Base-by-base conservation (phyloP, 2,329 filamentous ascomycete genomes). In the Alternaria gansuensis region DNA sequence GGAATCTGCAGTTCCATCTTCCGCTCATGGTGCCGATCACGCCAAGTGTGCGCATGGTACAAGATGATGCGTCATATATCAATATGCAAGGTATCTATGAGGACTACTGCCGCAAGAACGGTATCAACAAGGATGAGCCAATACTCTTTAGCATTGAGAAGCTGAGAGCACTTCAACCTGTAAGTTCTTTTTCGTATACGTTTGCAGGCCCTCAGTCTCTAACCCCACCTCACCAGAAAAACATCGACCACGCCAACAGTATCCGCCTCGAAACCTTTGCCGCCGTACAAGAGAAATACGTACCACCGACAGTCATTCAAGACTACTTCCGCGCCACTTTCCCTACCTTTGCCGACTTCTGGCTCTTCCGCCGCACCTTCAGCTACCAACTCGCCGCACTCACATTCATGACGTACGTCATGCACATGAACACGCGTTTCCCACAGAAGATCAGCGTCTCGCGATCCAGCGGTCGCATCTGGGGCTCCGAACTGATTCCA, bases 401-500 rank as follows among this genome's bases (percentile, higher is more conserved):
- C 64, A 97, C 95, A 1, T 99, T 99, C 81, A 97, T 99, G 90
- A 98, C 95, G 4, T 99, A 98, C 75, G 90, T 97, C 59, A 90
- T 99, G 82, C 94, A 94, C 81, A 98, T 99, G 88, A 92, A 94
- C 75, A 92, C 92, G 76, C 91, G 95, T 29, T 97, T 95, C 78
- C 96, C 95, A 5, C 92, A 93, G 78, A 99, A 99, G 84, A 90
- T 98, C 77, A 90, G 91, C 79, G 96, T 99, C 92, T 10, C 89
- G 93, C 24, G 86, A 87, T 29, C 93, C 90, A 5, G 96, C 24
- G 55, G 96, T 65, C 95, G 96, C 72, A 91, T 99, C 67, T 99
- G 96, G 96, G 93, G 93, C 46, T 92, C 92, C 7, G 95, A 99
- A 78, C 84, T 98, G 51, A 91, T 98, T 79, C 92, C 95, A 0